Evolutionary conservation across 1,139 yeast genomes (phyloP).

Genomic region (Hansenula anomala): DNA sequence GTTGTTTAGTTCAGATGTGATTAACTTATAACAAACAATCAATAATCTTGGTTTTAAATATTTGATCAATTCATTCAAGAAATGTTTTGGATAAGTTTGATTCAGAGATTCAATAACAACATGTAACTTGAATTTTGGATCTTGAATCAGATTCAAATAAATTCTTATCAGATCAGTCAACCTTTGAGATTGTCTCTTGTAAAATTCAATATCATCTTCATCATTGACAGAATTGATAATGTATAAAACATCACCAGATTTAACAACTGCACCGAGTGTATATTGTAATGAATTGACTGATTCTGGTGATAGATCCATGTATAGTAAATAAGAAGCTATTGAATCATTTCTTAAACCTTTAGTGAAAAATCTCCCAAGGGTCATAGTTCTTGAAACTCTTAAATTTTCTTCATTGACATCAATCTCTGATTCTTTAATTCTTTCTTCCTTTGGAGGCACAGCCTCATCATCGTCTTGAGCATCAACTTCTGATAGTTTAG

Average conservation of each 20-base stretch:
- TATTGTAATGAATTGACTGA: conserved; percentile 85
- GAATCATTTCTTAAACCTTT: not conserved
- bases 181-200: conserved; percentile 25
- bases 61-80: conserved; percentile 77
- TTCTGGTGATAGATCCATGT: conserved; percentile 39
- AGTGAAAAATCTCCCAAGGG: conserved; percentile 17
- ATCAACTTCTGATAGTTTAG: conserved; percentile 4
- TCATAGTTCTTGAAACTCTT: conserved; percentile 17
- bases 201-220: conserved; percentile 32
- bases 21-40: conserved; percentile 57
- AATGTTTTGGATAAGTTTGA: conserved; percentile 85
- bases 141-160: conserved; percentile 12
- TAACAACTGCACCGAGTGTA: conserved; percentile 82
- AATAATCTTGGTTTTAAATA: conserved; percentile 80
- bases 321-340: conserved; percentile 13
- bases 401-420: conserved; percentile 7
- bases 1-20: conserved; percentile 44
- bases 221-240: conserved; percentile 77
- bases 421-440: conserved; percentile 1
- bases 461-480: too few species aligned
- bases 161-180: conserved; percentile 10
- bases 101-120: conserved; percentile 22
- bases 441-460: too few species aligned
- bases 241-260: conserved; percentile 79
- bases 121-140: conserved; percentile 17